Conservation (phyloP, 1,284 basidiomycete genomes). For the Kwoniella shivajii region DNA sequence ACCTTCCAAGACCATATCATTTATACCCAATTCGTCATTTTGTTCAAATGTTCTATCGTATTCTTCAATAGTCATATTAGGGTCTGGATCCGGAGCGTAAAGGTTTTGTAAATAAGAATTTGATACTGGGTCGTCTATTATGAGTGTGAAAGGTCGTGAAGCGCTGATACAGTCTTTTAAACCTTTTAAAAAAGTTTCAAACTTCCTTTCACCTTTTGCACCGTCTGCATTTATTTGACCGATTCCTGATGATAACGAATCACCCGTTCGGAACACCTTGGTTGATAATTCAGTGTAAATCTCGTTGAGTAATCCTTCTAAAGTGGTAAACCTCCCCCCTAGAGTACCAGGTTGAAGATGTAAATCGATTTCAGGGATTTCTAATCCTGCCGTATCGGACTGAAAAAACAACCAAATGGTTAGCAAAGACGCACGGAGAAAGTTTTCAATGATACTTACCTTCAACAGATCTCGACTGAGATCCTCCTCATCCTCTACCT, state of each 20-base stretch:
- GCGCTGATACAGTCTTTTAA: slow-evolving; percentile 80
- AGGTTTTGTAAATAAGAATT: slow-evolving; percentile 97
- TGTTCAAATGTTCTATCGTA: slow-evolving; percentile 88
- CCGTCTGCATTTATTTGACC: slow-evolving; percentile 45
- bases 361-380: slow-evolving; percentile 94
- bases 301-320: slow-evolving; percentile 93
- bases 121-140: slow-evolving; percentile 92
- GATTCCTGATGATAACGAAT: slow-evolving; percentile 40
- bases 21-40: slow-evolving; percentile 93
- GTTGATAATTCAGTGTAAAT: slow-evolving; percentile 93
- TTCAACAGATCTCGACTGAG: slow-evolving; percentile 93
- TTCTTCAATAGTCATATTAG: slow-evolving; percentile 79
- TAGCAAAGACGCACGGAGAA: background rate
- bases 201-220: slow-evolving; percentile 61
- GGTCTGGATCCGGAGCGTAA: slow-evolving; percentile 89
- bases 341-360: slow-evolving; percentile 89
- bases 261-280: slow-evolving; percentile 72
- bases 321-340: slow-evolving; percentile 96
- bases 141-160: slow-evolving; percentile 79
- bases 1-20: slow-evolving; percentile 92
- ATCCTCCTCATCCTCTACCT: slow-evolving; percentile 91
- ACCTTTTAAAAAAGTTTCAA: slow-evolving; percentile 74
- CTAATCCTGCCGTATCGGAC: slow-evolving; percentile 89
- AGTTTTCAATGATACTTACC: slow-evolving; percentile 55
- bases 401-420: slow-evolving; percentile 42